Base-by-base conservation (phyloP, 1,139 yeast genomes). In the Taphrina sp. region DNA sequence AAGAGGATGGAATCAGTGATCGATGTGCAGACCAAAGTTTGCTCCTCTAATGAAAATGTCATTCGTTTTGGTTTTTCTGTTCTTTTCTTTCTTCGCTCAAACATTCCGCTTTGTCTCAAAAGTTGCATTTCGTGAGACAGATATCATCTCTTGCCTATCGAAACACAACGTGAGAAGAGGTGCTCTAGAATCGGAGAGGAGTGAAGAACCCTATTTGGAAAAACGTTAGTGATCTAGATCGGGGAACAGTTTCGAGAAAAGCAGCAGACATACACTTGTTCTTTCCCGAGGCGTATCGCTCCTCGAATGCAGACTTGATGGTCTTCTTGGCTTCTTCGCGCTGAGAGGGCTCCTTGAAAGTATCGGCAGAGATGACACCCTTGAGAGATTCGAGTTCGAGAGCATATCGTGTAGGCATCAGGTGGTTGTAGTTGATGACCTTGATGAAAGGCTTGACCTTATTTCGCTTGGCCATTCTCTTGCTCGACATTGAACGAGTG, bases 371-470 rank as follows among this genome's bases (percentile, higher is more conserved):
- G 72, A 94, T 88, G 71, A 82, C 85, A 70, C 85, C 73, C 83
- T 92, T 92, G 83, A 94, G 84, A 68, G 90, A 78, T 76, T 92
- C 97, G 71, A 92, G 94, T 75, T 92, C 97, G 72, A 94, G 83
- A 63, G 95, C 83, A 87, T 94, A 94, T 83, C 99, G 92, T 73
- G 99, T 94, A 81, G 98, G 98, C 95, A 94, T 85, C 77, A 94
- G 82, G 79, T 94, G 99, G 92, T 89, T 90, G 95, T 90, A 94
- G 96, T 94, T 94, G 76, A 94, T 83, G 74, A 87, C 90, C 83
- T 92, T 94, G 80, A 94, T 89, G 78, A 94, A 94, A 72, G 99
- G 97, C 92, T 94, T 94, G 74, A 94, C 90, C 82, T 85, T 87
- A 72, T 96, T 87, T 82, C 95, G 87, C 85, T 88, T 88, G 70